Evolutionary conservation across 768 basidiomycete species (phyloP).

Genomic region (Phanerochaete carnosa): DNA sequence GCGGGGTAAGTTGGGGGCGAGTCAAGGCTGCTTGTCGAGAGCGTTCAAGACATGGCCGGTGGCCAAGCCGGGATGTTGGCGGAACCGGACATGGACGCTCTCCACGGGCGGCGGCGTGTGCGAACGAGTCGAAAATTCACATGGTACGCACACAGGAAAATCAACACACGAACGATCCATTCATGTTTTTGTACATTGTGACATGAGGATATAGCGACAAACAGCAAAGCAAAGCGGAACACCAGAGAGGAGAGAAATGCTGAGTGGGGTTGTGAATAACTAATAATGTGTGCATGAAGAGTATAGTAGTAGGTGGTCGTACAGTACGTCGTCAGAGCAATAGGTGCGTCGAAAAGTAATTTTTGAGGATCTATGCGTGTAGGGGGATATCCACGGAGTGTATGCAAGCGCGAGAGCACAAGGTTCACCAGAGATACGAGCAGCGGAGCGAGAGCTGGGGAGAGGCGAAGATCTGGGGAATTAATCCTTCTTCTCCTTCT

Average conservation of each 20-base stretch:
- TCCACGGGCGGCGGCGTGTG: neutral
- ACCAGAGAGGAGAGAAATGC: conserved; percentile 6
- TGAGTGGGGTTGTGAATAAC: conserved; percentile 9
- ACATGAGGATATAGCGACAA: conserved; percentile 13
- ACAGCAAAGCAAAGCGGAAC: conserved; percentile 6
- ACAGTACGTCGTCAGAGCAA: conserved; percentile 5
- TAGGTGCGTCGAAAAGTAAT: conserved; percentile 13
- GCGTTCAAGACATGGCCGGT: neutral
- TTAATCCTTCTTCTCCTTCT: conserved; percentile 92
- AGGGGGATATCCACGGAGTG: neutral
- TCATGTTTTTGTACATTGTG: conserved; percentile 13
- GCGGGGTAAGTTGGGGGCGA: neutral
- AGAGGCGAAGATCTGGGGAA: conserved; percentile 14
- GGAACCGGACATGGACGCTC: conserved; percentile 2
- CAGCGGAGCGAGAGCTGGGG: neutral
- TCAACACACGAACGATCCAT: conserved; percentile 6
- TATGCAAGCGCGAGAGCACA: neutral
- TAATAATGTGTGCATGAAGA: conserved; percentile 9
- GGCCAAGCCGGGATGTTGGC: neutral
- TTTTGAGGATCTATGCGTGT: conserved; percentile 10
- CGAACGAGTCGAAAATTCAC: neutral
- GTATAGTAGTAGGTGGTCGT: conserved; percentile 1
- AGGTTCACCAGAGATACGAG: neutral
- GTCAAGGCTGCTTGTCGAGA: neutral
- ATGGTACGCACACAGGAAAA: neutral